Conservation (phyloP, 371 early-diverging fungal species). For the Rhizopus arrhizus region DNA sequence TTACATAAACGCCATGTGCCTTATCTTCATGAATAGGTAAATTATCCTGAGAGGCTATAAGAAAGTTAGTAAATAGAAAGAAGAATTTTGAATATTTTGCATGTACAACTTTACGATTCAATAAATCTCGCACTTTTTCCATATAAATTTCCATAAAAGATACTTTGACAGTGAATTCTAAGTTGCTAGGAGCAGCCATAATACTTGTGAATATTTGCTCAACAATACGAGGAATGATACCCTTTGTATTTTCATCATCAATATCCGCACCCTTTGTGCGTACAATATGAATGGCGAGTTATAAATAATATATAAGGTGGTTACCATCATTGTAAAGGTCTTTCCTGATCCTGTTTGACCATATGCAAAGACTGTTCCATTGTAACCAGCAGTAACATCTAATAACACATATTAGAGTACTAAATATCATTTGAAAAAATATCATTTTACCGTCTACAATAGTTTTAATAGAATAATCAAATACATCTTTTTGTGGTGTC, state of each 20-base stretch:
- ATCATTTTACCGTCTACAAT: slow-evolving; percentile 80
- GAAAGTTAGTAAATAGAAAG: background rate
- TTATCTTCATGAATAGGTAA: slow-evolving; percentile 95
- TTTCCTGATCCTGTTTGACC: slow-evolving; percentile 98
- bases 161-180: slow-evolving; percentile 92
- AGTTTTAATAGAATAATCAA: slow-evolving; percentile 85
- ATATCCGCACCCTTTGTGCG: slow-evolving; percentile 72
- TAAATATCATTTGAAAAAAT: background rate
- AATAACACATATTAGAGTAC: background rate
- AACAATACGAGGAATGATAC: slow-evolving; percentile 91
- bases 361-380: slow-evolving; percentile 98
- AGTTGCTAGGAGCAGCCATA: slow-evolving; percentile 76
- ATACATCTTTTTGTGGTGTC: slow-evolving; percentile 81
- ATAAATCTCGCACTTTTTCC: slow-evolving; percentile 95
- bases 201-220: slow-evolving; percentile 88
- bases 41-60: slow-evolving; percentile 78
- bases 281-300: background rate
- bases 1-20: slow-evolving; percentile 91
- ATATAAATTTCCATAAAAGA: slow-evolving; percentile 99
- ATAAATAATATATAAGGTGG: slow-evolving; percentile 53
- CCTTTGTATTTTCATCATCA: slow-evolving; percentile 82
- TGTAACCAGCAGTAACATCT: slow-evolving; percentile 76
- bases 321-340: slow-evolving; percentile 98
- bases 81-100: background rate
- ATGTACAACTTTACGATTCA: slow-evolving; percentile 67